Conservation (phyloP, 2,329 filamentous ascomycete species). For the Pestalotiopsis sp. region DNA sequence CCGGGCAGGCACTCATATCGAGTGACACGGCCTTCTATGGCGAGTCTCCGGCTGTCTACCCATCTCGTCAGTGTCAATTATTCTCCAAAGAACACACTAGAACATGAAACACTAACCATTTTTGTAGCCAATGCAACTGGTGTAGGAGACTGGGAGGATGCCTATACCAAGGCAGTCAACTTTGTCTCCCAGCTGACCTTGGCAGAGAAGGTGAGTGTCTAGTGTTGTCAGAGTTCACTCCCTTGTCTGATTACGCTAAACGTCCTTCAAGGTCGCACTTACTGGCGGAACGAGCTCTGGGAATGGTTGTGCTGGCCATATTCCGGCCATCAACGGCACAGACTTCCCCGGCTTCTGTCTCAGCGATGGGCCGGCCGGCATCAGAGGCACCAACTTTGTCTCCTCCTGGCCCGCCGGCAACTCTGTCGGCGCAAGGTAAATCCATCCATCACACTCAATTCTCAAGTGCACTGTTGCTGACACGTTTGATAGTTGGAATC, state of each 20-base stretch:
- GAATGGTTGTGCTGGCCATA: constrained; percentile 44
- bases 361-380: constrained; percentile 34
- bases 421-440: constrained; percentile 54
- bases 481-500: constrained; percentile 63
- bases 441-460: neutral
- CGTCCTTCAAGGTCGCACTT: neutral
- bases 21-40: neutral
- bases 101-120: neutral
- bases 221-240: neutral
- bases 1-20: neutral
- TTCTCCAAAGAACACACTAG: neutral
- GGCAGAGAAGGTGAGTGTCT: constrained; percentile 2
- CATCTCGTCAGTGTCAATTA: neutral
- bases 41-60: neutral
- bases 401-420: constrained; percentile 55
- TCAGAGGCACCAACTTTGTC: constrained; percentile 40
- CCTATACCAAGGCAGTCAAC: constrained; percentile 6
- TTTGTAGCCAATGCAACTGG: constrained; percentile 6
- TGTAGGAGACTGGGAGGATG: constrained; percentile 3
- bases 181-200: constrained; percentile 12
- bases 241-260: neutral
- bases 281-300: constrained; percentile 6
- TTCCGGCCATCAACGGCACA: constrained; percentile 39
- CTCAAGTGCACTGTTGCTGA: neutral
- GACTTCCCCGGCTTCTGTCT: constrained; percentile 45